Percentiles rank a stretch among this genome's conserved stretches.
Conservation (phyloP, 768 basidiomycete species). For the Mrakia frigida region DNA sequence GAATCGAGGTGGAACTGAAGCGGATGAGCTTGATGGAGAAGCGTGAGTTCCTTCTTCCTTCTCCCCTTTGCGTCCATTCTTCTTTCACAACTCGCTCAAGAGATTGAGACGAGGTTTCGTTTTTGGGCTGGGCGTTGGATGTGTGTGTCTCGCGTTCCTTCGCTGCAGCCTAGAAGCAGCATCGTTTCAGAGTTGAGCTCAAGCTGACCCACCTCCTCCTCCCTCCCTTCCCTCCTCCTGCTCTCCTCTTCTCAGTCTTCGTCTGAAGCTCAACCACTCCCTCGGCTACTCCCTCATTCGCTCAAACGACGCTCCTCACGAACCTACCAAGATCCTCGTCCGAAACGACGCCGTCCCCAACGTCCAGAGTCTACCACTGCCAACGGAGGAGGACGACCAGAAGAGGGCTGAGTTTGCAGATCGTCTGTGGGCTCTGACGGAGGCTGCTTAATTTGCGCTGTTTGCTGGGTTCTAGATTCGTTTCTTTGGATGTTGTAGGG, state of each 20-base stretch:
- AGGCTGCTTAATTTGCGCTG: neutral
- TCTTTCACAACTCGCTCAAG: neutral
- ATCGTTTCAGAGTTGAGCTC: neutral
- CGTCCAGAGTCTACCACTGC: constrained; percentile 9
- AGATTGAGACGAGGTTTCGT: neutral
- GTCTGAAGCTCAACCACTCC: constrained; percentile 14
- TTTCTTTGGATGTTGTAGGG: neutral
- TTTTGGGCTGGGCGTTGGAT: too few species aligned
- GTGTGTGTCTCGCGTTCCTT: too few species aligned
- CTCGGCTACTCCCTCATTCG: constrained; percentile 26
- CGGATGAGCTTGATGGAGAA: constrained; percentile 21
- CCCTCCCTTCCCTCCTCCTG: neutral
- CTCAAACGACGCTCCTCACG: neutral
- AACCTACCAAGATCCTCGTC: constrained; percentile 23
- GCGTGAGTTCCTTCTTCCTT: neutral
- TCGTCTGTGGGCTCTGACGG: constrained; percentile 13
- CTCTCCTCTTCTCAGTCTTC: neutral
- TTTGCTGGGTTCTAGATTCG: neutral
- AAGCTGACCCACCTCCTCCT: neutral
- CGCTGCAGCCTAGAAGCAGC: neutral
- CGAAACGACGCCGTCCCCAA: constrained; percentile 26
- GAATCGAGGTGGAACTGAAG: neutral
- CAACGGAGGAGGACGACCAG: neutral
- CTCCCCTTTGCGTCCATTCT: neutral
- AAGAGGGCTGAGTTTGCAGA: constrained; percentile 21